A percentile compares a stretch with the other conserved stretches of the same genome.
phyloP scores from a whole-genome alignment of 768 basidiomycete species.

The Amanita rubescens region DNA sequence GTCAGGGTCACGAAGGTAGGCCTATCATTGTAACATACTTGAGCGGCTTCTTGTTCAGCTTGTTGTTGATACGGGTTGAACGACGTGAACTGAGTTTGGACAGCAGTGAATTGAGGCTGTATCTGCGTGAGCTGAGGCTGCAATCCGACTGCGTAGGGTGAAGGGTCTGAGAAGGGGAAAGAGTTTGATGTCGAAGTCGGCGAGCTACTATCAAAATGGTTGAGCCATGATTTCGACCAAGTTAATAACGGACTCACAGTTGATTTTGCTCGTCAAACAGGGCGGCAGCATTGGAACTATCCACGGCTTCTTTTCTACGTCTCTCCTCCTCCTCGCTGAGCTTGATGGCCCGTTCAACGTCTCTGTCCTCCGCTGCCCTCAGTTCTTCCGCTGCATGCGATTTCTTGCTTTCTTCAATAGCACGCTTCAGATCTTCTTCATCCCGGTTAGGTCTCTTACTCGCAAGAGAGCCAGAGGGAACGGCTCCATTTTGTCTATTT shows the following conservation, averaged over 20 bases:
- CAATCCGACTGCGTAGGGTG: constrained; percentile 48
- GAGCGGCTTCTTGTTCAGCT: constrained; percentile 81
- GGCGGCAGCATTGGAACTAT: constrained; percentile 63
- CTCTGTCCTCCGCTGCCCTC: constrained; percentile 64
- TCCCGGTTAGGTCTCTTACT: constrained; percentile 37
- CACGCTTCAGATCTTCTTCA: constrained; percentile 78
- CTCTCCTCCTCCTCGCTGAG: constrained; percentile 90
- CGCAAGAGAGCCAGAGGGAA: constrained; percentile 13
- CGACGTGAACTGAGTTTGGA: constrained; percentile 83
- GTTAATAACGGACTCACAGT: constrained; percentile 40
- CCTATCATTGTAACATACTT: constrained; percentile 25
- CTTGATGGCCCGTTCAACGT: constrained; percentile 73
- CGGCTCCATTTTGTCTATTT: constrained; percentile 17
- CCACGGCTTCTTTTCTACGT: constrained; percentile 58
- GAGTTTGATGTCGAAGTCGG: constrained; percentile 29
- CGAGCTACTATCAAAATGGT: constrained; percentile 17
- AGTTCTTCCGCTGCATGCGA: constrained; percentile 63
- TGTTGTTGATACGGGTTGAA: constrained; percentile 96
- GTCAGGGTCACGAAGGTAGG: constrained; percentile 27
- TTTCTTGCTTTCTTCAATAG: constrained; percentile 88
- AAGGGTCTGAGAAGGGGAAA: constrained; percentile 57
- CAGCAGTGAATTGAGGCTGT: constrained; percentile 69
- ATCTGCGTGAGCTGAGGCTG: constrained; percentile 47
- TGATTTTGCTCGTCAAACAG: constrained; percentile 87
- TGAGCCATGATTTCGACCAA: constrained; percentile 8